Evolutionary conservation across 2,329 filamentous ascomycete genomes (phyloP), one percentile per base, ranked within the genome.

Genomic region (Sporothrix brunneoviolacea): DNA sequence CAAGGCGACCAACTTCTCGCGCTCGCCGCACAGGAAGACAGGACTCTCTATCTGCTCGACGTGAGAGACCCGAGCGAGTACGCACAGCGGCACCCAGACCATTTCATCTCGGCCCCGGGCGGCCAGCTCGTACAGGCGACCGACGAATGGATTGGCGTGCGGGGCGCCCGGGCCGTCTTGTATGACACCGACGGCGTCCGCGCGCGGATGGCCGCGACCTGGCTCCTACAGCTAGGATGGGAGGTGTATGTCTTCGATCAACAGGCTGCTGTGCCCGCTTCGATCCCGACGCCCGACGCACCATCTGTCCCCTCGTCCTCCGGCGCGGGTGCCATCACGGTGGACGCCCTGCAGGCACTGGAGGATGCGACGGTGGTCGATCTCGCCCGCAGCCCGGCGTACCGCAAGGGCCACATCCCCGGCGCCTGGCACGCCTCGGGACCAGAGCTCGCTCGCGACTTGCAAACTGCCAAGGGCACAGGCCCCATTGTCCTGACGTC

Each of bases 131-230:
- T 51, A 12, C 50, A 51, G 21, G 43, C 50, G 1, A 51, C 50
- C 0, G 50, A 51, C 43, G 50, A 51, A n/a, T 51, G 50, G 50
- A 33, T 47, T 3, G 50, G 43, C 3, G 43, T 51, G 4, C 37
- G 50, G 1, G 50, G 50, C 1, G 50, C 50, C 8, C 50, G 43
- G 2, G 41, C 30, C 1, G 50, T 51, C 10, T 12, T 51, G 8
- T 51, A 47, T n/a, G 50, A 51, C 18, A 51, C 50, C 2, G 50
- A 51, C 16, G 50, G 50, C 10, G 50, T 51, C 16, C 43, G 50
- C 2, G 42, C 50, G 2, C 50, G 50, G 3, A 51, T 51, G 50
- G 16, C 50, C 0, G 50, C 50, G 12, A 24, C 30, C 1, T 51
- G 50, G 50, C 22, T 51, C 4, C 19, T 42, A 15, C 50, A 51